Evolutionary conservation across 768 basidiomycete genomes (phyloP), one percentile per base, ranked within the genome.

Genomic region (Antrodiella citrinella): DNA sequence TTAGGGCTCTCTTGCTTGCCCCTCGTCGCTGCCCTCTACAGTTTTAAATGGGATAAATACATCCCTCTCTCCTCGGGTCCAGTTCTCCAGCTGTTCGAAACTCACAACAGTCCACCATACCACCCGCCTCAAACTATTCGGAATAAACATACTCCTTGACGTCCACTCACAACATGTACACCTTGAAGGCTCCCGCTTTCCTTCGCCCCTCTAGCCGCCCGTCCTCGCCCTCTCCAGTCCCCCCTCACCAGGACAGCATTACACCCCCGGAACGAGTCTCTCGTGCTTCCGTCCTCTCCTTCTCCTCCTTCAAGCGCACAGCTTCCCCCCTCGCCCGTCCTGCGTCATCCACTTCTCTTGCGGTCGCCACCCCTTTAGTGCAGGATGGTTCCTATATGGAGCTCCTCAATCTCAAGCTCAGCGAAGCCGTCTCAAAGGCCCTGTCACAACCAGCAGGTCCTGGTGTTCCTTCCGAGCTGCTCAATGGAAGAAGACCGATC

Each of bases 351-450:
- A n/a, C n/a, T n/a, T n/a, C n/a, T n/a, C n/a, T n/a, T n/a, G n/a
- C n/a, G n/a, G n/a, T n/a, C n/a, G 59, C 58, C 44, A 60, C 71
- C 2, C 56, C 67, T 11, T 69, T 72, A 3, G 62, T 72, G 24
- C 87, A 87, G 56, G 87, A 90, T 64, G 85, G 84, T 50, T 86
- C 86, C 11, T 91, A 89, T 66, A 72, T 90, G 48, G 84, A 89
- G 62, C 77, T 81, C 51, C 76, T 91, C 42, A 75, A 82, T 57
- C 71, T 89, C 49, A 88, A 84, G 61, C 71, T 91, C 42, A 88
- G 83, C 59, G 89, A 91, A 65, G 86, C 84, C 0, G 85, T 88
- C 12, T 84, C 86, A 49, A 86, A 78, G 66, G 82, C 86, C 2
- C 71, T 91, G 45, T 72, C 76, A 19, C 83, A 83, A 56, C 84